These are phyloP conservation scores for Phyllosticta paracitricarpa DNA, from an alignment of 2,329 filamentous ascomycete genomes.

Conservation along the genomic window DNA sequence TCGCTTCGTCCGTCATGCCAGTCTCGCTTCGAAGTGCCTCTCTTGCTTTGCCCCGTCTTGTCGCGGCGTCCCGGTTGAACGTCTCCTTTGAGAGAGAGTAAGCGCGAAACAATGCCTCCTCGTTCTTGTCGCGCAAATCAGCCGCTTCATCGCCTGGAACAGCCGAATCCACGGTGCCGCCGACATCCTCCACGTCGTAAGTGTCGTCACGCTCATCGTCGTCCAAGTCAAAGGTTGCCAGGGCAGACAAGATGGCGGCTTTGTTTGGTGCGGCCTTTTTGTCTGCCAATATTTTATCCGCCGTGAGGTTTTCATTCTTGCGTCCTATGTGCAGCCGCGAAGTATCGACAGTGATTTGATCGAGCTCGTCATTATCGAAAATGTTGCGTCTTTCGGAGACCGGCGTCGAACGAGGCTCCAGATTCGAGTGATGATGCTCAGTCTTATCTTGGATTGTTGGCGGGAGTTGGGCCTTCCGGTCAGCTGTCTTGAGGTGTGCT, in stretches of 20 bases:
- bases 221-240: constrained; percentile 82
- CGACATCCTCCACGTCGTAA: constrained; percentile 86
- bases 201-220: constrained; percentile 97
- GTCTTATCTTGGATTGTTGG: constrained; percentile 8
- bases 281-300: constrained; percentile 63
- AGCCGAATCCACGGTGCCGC: constrained; percentile 67
- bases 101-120: constrained; percentile 62
- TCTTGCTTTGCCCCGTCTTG: constrained; percentile 55
- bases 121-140: constrained; percentile 48
- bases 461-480: constrained; percentile 56
- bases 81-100: constrained; percentile 55
- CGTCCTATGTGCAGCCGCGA: constrained; percentile 73
- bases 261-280: constrained; percentile 59
- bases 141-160: constrained; percentile 42
- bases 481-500: constrained; percentile 50
- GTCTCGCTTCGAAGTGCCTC: constrained; percentile 61
- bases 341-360: constrained; percentile 56
- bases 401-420: constrained; percentile 52
- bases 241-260: constrained; percentile 76
- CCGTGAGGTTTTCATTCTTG: constrained; percentile 49
- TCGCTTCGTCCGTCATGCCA: constrained; percentile 82
- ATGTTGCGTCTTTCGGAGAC: constrained; percentile 57
- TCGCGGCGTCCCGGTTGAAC: constrained; percentile 63
- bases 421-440: constrained; percentile 18
- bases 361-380: constrained; percentile 73